Base-by-base conservation (phyloP, 345 rosid genomes). In the Tarenaya hassleriana region DNA sequence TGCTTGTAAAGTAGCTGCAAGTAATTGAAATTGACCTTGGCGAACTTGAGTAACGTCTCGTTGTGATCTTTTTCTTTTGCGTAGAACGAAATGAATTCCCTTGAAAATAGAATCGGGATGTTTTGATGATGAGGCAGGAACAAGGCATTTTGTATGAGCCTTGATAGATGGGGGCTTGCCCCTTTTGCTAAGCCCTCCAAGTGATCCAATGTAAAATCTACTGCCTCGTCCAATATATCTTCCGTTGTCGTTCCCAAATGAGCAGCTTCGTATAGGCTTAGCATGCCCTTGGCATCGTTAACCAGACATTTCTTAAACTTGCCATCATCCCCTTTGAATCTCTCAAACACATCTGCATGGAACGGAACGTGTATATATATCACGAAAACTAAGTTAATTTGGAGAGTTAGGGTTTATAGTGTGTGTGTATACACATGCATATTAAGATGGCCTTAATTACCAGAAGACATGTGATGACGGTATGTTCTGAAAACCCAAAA, bases 181-280 rank as follows among this genome's bases (percentile, higher is more conserved):
- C 45, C 50, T 2, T 38, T 1, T n/a, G 44, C 50, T 1, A 50
- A 20, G 9, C 35, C 50, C 38, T 42, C 15, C 34, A 60, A 12
- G 33, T 50, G 16, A 0, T 16, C 20, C 11, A 1, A 10, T 10
- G 72, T 21, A 34, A 65, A 64, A 9, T 21, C 32, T n/a, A 57
- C 14, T 0, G 75, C 72, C 51, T 75, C 72, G 8, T 75, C 75
- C 34, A 75, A 0, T 9, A 72, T 50, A 6, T 38, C 27, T 8
- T 75, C 80, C 17, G 35, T 71, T 14, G 52, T 62, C 3, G 52
- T 46, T 9, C 58, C 38, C 7, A 69, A 49, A 8, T 59, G 10
- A 7, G 77, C 38, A 10, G 75, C 81, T 67, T 76, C 75, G 13
- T 73, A 64, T 21, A 76, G 47, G 47, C 72, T 61, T 34, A 73